A percentile compares a stretch with the other conserved stretches of the same genome.
These are phyloP conservation scores for Diutina rugosa DNA, from an alignment of 1,139 yeast genomes.

Conservation along the genomic window DNA sequence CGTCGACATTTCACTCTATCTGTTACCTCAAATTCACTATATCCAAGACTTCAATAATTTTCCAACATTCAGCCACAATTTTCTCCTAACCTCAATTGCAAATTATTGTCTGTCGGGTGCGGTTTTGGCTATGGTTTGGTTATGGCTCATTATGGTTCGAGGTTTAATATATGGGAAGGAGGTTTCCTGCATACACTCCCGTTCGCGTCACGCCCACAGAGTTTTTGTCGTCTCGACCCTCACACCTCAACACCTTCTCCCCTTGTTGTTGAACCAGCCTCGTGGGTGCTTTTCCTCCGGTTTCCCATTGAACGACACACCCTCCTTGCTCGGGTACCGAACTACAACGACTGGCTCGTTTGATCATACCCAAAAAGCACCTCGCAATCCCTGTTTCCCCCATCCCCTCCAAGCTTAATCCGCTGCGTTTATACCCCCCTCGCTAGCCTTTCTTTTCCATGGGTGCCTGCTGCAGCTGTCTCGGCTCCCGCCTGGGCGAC, in stretches of 20 bases:
- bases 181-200: not conserved
- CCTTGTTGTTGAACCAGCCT: not conserved
- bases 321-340: not conserved
- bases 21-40: no score
- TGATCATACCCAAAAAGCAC: no score
- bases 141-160: no score
- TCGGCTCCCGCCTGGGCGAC: conserved; percentile 23
- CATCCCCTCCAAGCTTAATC: not conserved
- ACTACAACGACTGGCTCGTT: not conserved
- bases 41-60: no score
- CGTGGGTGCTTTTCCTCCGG: not conserved
- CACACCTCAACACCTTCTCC: not conserved
- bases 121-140: no score
- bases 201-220: not conserved
- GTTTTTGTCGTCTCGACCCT: not conserved
- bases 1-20: no score
- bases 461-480: conserved; percentile 63
- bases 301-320: not conserved
- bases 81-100: no score
- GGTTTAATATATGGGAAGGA: not conserved
- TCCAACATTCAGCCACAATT: no score
- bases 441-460: conserved; percentile 13
- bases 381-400: not conserved
- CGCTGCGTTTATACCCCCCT: not conserved
- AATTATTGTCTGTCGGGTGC: no score